A percentile compares a stretch with the other conserved stretches of the same genome.
Evolutionary conservation across 139 green algal genomes (phyloP).

Genomic region (Volvox africanus): DNA sequence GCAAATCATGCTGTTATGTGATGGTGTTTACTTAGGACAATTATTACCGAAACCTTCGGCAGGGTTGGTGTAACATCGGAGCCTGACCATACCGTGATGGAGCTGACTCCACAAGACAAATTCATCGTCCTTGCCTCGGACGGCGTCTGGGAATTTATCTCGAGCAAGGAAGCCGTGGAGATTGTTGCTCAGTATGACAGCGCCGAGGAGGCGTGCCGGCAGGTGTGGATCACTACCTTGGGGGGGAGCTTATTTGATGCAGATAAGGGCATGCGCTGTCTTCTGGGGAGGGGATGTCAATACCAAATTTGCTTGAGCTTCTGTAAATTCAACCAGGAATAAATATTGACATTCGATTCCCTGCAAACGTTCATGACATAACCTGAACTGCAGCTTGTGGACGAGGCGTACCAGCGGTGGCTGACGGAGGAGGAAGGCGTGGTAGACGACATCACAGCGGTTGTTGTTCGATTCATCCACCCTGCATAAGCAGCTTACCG

Average conservation of each 20-base stretch:
- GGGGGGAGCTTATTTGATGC: too few relatives aligned
- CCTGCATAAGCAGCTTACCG: not conserved
- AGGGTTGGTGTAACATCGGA: constrained; percentile 86
- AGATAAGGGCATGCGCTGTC: too few relatives aligned
- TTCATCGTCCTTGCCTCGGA: constrained; percentile 94
- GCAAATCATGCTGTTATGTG: too few relatives aligned
- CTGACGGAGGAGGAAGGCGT: constrained; percentile 86
- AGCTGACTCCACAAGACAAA: constrained; percentile 78
- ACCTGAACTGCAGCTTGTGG: constrained; percentile 75
- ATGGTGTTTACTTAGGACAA: too few relatives aligned
- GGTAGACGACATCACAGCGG: constrained; percentile 91
- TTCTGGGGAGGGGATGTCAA: not conserved
- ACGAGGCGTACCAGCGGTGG: constrained; percentile 84
- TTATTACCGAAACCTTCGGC: not conserved
- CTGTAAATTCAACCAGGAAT: too few relatives aligned
- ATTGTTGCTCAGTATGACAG: constrained; percentile 68
- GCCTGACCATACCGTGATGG: constrained; percentile 74
- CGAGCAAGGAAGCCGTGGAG: constrained; percentile 88
- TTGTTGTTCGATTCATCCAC: constrained; percentile 68
- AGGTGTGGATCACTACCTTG: constrained; percentile 50
- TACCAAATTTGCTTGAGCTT: not conserved
- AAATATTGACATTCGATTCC: too few relatives aligned
- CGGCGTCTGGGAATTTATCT: constrained; percentile 96
- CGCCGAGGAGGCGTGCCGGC: constrained; percentile 74
- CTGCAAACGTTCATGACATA: not conserved